A percentile compares a stretch with the other conserved stretches of the same genome.
These are phyloP conservation scores for Leucocoprinus birnbaumii DNA, from an alignment of 768 basidiomycete species.

Conservation along the genomic window DNA sequence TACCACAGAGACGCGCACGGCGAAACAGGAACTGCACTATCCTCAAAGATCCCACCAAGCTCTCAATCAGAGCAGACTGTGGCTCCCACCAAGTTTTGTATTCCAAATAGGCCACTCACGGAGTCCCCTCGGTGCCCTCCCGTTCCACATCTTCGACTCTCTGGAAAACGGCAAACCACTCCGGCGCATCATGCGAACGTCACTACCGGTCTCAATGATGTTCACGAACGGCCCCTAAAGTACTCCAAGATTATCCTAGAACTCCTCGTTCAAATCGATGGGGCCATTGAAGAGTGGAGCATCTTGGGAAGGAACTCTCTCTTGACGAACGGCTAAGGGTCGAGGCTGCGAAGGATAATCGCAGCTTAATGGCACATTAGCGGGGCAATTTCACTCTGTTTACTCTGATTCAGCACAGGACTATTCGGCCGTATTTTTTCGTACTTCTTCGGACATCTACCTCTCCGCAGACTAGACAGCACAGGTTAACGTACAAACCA, in stretches of 20 bases:
- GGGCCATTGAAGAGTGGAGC: constrained; percentile 20
- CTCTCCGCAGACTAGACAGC: too few relatives aligned
- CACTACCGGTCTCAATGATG: not conserved
- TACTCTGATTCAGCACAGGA: too few relatives aligned
- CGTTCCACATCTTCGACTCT: constrained; percentile 4
- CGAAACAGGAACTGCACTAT: not conserved
- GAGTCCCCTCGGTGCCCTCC: not conserved
- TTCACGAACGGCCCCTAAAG: not conserved
- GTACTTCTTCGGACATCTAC: too few relatives aligned
- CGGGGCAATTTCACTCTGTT: too few relatives aligned
- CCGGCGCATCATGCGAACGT: not conserved
- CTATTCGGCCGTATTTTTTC: too few relatives aligned
- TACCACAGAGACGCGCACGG: not conserved
- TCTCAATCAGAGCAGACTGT: not conserved
- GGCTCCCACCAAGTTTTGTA: not conserved
- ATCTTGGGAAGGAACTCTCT: not conserved
- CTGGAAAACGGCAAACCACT: not conserved
- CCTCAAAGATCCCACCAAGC: not conserved
- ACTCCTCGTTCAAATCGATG: constrained; percentile 31
- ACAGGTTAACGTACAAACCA: too few relatives aligned
- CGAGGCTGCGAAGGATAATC: too few relatives aligned
- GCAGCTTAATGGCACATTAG: too few relatives aligned
- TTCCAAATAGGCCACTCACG: not conserved
- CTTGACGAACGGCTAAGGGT: not conserved
- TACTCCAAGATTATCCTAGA: constrained; percentile 29